A percentile compares a stretch with the other conserved stretches of the same genome.
phyloP scores from a whole-genome alignment of 768 basidiomycete species.

The Terana coerulea region DNA sequence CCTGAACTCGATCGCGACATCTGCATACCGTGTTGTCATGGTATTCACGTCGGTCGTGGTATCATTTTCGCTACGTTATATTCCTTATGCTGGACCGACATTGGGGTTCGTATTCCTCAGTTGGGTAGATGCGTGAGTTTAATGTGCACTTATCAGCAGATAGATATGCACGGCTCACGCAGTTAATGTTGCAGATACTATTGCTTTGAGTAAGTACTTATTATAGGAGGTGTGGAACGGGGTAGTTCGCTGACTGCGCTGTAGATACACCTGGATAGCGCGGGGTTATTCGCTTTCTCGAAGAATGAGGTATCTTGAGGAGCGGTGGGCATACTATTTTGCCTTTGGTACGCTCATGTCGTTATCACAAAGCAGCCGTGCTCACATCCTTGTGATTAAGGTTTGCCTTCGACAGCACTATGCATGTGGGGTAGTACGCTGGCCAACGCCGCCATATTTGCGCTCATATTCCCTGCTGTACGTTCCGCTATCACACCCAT shows the following conservation, averaged over 20 bases:
- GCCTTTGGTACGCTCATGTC: slow-evolving; percentile 58
- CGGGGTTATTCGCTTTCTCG: slow-evolving; percentile 65
- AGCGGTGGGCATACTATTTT: slow-evolving; percentile 87
- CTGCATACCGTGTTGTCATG: slow-evolving; percentile 81
- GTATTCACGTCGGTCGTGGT: slow-evolving; percentile 70
- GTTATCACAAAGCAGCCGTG: not conserved
- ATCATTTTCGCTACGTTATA: slow-evolving; percentile 56
- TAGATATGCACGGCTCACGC: slow-evolving; percentile 3
- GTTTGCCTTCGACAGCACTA: slow-evolving; percentile 65
- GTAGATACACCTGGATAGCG: slow-evolving; percentile 76
- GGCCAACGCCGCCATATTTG: slow-evolving; percentile 80
- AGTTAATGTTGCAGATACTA: slow-evolving; percentile 82
- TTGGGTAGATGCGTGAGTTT: slow-evolving; percentile 85
- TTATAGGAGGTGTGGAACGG: slow-evolving; percentile 13
- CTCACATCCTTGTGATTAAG: too few relatives aligned
- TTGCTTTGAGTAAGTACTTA: slow-evolving; percentile 71
- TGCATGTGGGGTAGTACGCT: slow-evolving; percentile 73
- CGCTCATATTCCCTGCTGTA: slow-evolving; percentile 77
- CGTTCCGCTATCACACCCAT: slow-evolving; percentile 24
- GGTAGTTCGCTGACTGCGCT: not conserved
- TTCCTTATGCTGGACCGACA: slow-evolving; percentile 62
- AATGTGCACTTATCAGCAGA: not conserved
- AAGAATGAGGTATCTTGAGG: slow-evolving; percentile 73
- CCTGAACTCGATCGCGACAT: slow-evolving; percentile 71
- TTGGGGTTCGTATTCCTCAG: slow-evolving; percentile 72